Evolutionary conservation across 768 basidiomycete genomes (phyloP).

Genomic region (Lactifluus echinatus): DNA sequence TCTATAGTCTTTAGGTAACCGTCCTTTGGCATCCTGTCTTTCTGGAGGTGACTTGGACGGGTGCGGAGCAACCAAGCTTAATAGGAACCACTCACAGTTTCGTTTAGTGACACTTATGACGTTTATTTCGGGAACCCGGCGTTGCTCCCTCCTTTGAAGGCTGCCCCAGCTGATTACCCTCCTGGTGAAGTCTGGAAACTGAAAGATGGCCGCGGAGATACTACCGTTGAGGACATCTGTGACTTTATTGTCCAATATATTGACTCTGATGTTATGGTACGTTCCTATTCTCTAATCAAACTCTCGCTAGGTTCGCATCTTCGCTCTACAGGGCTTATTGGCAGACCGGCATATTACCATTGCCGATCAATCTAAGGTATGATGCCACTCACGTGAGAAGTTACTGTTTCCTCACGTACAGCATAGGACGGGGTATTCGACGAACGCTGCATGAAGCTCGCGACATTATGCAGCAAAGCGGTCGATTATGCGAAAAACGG

Average conservation of each 20-base stretch:
- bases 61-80: slow-evolving; percentile 27
- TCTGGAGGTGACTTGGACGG: slow-evolving; percentile 75
- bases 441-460: slow-evolving; percentile 45
- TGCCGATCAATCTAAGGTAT: slow-evolving; percentile 66
- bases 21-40: slow-evolving; percentile 60
- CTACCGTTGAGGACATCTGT: slow-evolving; percentile 61
- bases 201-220: slow-evolving; percentile 29
- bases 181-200: slow-evolving; percentile 24
- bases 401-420: neutral
- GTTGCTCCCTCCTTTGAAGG: slow-evolving; percentile 43
- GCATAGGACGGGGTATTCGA: slow-evolving; percentile 54
- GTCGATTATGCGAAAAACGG: slow-evolving; percentile 81
- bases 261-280: slow-evolving; percentile 68
- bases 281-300: slow-evolving; percentile 12
- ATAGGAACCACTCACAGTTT: neutral
- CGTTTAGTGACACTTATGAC: slow-evolving; percentile 54
- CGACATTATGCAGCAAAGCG: slow-evolving; percentile 55
- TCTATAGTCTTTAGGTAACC: slow-evolving; percentile 33
- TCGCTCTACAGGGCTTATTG: slow-evolving; percentile 49
- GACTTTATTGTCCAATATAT: slow-evolving; percentile 80
- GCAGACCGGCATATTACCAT: slow-evolving; percentile 62
- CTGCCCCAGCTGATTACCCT: slow-evolving; percentile 45
- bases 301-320: neutral
- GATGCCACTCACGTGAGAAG: neutral
- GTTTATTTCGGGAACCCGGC: slow-evolving; percentile 45